Evolutionary conservation across 768 basidiomycete species (phyloP).

Genomic region (Trametes elegans): DNA sequence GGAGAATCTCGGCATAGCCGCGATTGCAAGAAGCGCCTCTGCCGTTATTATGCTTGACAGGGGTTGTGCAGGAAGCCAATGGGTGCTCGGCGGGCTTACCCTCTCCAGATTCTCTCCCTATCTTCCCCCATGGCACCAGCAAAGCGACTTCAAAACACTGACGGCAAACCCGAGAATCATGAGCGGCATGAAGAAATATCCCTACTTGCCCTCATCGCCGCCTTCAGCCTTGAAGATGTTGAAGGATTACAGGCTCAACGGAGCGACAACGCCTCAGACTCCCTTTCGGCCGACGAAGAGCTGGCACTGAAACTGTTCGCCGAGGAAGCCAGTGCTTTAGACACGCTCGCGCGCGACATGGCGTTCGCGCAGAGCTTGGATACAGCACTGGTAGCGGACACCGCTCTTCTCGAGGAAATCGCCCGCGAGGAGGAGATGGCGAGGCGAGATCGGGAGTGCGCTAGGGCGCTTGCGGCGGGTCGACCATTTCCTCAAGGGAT

Average conservation of each 20-base stretch:
- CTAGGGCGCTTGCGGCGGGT: constrained; percentile 18
- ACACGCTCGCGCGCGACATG: constrained; percentile 18
- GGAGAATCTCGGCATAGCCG: neutral
- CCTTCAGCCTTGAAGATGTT: constrained; percentile 30
- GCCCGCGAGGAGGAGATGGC: constrained; percentile 16
- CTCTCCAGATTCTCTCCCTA: no score
- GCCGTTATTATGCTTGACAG: no score
- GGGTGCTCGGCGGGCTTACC: no score
- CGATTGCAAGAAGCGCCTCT: neutral
- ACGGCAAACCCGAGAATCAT: neutral
- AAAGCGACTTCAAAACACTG: neutral
- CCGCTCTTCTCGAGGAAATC: constrained; percentile 18
- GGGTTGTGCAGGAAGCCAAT: no score
- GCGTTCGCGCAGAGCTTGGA: constrained; percentile 27
- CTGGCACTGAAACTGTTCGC: constrained; percentile 29
- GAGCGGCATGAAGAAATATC: neutral
- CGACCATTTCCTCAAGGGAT: constrained; percentile 2
- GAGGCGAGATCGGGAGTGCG: constrained; percentile 20
- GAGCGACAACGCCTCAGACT: constrained; percentile 19
- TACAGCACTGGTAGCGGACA: constrained; percentile 22
- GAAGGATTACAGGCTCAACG: constrained; percentile 1
- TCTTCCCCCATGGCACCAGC: neutral
- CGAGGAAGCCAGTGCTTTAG: constrained; percentile 25
- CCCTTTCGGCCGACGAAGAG: constrained; percentile 25
- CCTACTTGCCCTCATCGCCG: constrained; percentile 4